These are phyloP conservation scores for Ophiostoma angusticollis DNA, from an alignment of 2,329 filamentous ascomycete species.

Conservation along the genomic window DNA sequence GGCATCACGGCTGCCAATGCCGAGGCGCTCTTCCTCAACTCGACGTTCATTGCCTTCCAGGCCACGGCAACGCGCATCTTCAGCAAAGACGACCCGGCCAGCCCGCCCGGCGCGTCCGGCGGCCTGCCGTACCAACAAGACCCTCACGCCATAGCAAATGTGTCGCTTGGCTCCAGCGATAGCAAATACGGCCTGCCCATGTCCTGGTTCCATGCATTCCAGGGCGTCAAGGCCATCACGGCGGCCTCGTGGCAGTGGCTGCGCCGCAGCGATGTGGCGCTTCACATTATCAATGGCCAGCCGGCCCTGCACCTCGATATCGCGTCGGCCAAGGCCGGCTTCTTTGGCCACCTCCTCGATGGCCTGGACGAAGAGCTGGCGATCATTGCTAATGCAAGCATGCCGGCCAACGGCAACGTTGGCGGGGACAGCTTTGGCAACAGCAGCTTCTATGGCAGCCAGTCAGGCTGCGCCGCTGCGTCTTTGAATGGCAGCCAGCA, in stretches of 20 bases:
- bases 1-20: slow-evolving; percentile 48
- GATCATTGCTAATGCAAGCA: slow-evolving; percentile 14
- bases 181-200: slow-evolving; percentile 44
- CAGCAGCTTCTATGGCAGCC: not conserved
- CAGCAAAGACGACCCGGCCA: slow-evolving; percentile 36
- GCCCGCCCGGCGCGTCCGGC: not conserved
- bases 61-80: slow-evolving; percentile 51
- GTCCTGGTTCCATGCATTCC: slow-evolving; percentile 54
- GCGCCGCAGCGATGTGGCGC: slow-evolving; percentile 41
- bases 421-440: not conserved
- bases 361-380: slow-evolving; percentile 44
- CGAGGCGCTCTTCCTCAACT: slow-evolving; percentile 49
- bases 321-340: slow-evolving; percentile 37
- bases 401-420: not conserved
- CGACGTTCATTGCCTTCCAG: slow-evolving; percentile 54
- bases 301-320: slow-evolving; percentile 49
- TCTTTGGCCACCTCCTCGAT: slow-evolving; percentile 48
- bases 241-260: slow-evolving; percentile 53
- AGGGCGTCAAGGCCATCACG: slow-evolving; percentile 53
- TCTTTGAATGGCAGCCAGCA: too few relatives aligned
- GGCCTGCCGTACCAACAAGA: slow-evolving; percentile 1
- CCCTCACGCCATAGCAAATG: slow-evolving; percentile 2
- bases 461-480: too few relatives aligned
- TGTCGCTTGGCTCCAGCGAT: slow-evolving; percentile 5
- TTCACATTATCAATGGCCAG: slow-evolving; percentile 51